These are phyloP conservation scores for Xerocomellus chrysenteron DNA, from an alignment of 768 basidiomycete genomes.

Conservation along the genomic window DNA sequence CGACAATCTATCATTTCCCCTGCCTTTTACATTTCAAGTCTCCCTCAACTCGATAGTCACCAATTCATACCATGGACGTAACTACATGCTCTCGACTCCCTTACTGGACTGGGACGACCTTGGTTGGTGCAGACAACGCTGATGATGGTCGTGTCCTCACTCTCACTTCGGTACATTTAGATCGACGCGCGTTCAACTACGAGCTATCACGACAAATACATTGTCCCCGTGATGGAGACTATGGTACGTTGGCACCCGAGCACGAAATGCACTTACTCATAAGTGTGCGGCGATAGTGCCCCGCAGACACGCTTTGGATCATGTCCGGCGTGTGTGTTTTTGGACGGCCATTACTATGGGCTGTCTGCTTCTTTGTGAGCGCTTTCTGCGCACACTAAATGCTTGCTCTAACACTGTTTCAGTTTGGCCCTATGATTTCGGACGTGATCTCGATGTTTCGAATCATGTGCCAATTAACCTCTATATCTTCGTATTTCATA, in stretches of 20 bases:
- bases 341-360: slow-evolving; percentile 12
- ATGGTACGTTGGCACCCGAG: background rate
- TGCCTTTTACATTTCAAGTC: background rate
- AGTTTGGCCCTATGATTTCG: slow-evolving; percentile 24
- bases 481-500: slow-evolving; percentile 14
- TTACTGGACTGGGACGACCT: background rate
- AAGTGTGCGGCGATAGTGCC: background rate
- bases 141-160: background rate
- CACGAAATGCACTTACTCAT: background rate
- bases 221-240: background rate
- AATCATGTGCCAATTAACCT: slow-evolving; percentile 14
- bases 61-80: slow-evolving; percentile 6
- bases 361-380: slow-evolving; percentile 24
- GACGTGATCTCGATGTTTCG: slow-evolving; percentile 21
- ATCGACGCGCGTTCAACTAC: background rate
- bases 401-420: background rate
- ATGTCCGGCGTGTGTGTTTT: background rate
- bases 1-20: slow-evolving; percentile 2
- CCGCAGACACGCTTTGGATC: slow-evolving; percentile 1
- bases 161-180: background rate
- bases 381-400: background rate
- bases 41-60: background rate
- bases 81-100: background rate
- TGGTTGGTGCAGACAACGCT: slow-evolving; percentile 8
- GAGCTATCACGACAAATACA: background rate